These are phyloP conservation scores for Lathyrus aphaca DNA, from an alignment of 306 rosid genomes.

Conservation along the genomic window DNA sequence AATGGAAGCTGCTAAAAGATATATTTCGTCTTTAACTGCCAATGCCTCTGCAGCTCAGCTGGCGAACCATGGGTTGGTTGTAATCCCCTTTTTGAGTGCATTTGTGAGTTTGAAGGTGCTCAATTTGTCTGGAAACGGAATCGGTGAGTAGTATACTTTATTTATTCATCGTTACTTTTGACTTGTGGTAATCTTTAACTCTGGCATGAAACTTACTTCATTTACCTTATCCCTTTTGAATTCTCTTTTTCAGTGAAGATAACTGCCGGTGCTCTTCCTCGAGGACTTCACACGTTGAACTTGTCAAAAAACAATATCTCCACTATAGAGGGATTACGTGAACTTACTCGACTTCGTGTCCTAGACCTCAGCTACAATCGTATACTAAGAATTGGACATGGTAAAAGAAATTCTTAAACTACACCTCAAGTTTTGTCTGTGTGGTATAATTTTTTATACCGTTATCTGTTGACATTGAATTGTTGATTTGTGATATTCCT, in stretches of 20 bases:
- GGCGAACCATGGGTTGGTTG: constrained; percentile 80
- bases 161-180: constrained; percentile 10
- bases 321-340: constrained; percentile 84
- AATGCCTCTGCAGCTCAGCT: constrained; percentile 74
- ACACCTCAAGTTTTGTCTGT: constrained; percentile 14
- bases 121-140: constrained; percentile 83
- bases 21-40: constrained; percentile 79
- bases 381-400: constrained; percentile 83
- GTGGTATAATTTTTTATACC: background rate
- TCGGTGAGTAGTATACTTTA: constrained; percentile 57
- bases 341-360: constrained; percentile 86
- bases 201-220: constrained; percentile 18
- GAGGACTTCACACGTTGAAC: constrained; percentile 86
- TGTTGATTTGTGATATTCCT: constrained; percentile 31
- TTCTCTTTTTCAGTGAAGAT: constrained; percentile 67
- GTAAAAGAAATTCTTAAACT: constrained; percentile 49
- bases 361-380: constrained; percentile 91
- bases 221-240: constrained; percentile 28
- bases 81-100: constrained; percentile 89
- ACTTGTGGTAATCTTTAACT: constrained; percentile 11
- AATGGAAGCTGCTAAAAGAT: constrained; percentile 85
- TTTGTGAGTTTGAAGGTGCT: constrained; percentile 79
- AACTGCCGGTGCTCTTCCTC: constrained; percentile 89
- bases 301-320: constrained; percentile 82
- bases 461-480: constrained; percentile 21